Conservation (phyloP, 2,329 filamentous ascomycete genomes). For the Ophiostoma australiae region DNA sequence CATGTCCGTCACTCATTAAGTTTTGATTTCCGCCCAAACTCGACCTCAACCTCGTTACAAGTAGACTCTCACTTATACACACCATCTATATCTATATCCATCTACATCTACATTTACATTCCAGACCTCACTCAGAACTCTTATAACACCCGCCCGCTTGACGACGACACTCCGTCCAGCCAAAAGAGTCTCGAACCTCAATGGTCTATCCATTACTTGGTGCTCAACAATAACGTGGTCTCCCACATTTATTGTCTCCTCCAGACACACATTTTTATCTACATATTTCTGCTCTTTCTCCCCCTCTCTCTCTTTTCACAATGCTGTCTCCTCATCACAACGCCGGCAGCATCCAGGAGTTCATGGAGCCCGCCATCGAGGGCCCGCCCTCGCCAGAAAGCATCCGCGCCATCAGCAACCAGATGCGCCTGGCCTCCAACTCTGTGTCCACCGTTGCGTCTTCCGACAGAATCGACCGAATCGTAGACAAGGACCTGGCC, state of each 20-base stretch:
- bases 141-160: not conserved
- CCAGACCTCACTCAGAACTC: not conserved
- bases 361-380: conserved; percentile 55
- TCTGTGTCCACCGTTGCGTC: conserved; percentile 41
- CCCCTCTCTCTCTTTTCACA: not conserved
- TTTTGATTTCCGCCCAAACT: conserved; percentile 21
- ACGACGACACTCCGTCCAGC: conserved; percentile 1
- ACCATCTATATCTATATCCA: not conserved
- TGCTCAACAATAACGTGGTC: conserved; percentile 7
- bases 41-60: not conserved
- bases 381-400: conserved; percentile 57
- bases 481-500: conserved; percentile 39
- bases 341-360: conserved; percentile 36
- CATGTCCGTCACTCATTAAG: conserved; percentile 25
- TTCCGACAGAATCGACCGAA: not conserved
- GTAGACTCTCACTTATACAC: not conserved
- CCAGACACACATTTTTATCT: not conserved
- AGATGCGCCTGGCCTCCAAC: conserved; percentile 42
- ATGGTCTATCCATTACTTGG: not conserved
- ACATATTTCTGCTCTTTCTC: conserved; percentile 11
- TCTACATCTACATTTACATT: not conserved
- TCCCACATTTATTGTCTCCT: not conserved
- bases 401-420: conserved; percentile 54
- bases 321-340: conserved; percentile 19
- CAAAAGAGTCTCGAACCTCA: not conserved